Evolutionary conservation across 1,284 basidiomycete genomes (phyloP), one percentile per base, ranked within the genome.

Genomic region (Ustilago hordei): DNA sequence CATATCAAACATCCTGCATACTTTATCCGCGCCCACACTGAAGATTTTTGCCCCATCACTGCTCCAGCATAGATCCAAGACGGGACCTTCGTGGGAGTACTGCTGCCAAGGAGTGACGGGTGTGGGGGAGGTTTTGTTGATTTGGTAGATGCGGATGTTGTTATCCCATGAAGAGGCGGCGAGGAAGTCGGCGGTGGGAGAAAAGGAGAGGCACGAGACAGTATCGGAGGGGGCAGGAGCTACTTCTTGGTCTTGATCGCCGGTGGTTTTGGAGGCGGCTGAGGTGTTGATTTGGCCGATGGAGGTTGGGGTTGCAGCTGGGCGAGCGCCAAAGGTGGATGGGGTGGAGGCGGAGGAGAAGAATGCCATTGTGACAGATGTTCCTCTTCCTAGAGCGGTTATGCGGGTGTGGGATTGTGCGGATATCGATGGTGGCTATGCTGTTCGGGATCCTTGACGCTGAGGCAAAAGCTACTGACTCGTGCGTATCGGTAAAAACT

Each of bases 1-100:
- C 47, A 94, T 88, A 84, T 95, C 94, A 86, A 91, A 94, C 90
- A 93, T 91, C 59, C 92, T 89, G 6, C 89, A 93, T 9, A 91
- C 91, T 85, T 94, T 94, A 88, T 96, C 94, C 41, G 92, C 92
- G 45, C 93, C 93, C n/a, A 91, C 91, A 19, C 93, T 94, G 80
- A 95, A 90, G 38, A 95, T 88, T 85, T 93, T 93, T 80, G 89
- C 91, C 36, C 93, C 93, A 73, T 94, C 93, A 57, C 91, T 91
- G 84, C 91, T 92, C 94, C 94, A 95, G 80, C 91, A 91, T 6
- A 94, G 89, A 75, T 91, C 91, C 71, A 96, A 86, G 2, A 94
- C 93, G 0, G 94, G 93, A 0, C 89, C 93, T 81, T 93, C 91
- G 85, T 96, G 95, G 31, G 88, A 87, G 85, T 93, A 94, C 89